phyloP scores from a whole-genome alignment of 306 rosid genomes.

The Corylus heterophylla region DNA sequence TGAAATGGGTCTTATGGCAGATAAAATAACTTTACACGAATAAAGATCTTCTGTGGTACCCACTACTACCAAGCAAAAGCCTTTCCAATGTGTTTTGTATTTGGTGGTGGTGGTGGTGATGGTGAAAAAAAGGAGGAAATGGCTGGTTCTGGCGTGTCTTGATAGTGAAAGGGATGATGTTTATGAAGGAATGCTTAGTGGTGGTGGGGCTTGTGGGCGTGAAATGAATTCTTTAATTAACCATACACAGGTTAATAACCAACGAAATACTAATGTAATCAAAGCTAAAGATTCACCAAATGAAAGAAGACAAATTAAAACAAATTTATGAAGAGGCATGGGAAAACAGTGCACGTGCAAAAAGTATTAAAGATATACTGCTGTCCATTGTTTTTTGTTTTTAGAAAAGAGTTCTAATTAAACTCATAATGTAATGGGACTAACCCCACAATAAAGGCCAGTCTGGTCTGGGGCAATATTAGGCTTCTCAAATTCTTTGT shows the following conservation, averaged over 20 bases:
- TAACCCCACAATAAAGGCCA: not conserved
- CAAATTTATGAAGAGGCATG: not conserved
- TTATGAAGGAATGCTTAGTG: not conserved
- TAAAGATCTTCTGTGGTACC: conserved; percentile 14
- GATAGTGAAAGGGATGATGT: conserved; percentile 24
- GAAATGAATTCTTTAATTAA: not conserved
- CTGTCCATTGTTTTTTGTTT: not conserved
- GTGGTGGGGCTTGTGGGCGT: not conserved
- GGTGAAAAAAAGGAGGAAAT: not conserved
- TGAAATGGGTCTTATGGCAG: not conserved
- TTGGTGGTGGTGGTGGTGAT: not conserved
- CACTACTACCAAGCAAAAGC: conserved; percentile 18
- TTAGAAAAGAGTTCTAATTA: not conserved
- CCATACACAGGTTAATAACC: not conserved
- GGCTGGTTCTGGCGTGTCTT: conserved; percentile 6
- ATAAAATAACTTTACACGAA: conserved; percentile 22
- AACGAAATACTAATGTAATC: conserved; percentile 3
- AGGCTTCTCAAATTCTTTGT: not conserved
- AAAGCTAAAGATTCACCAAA: conserved; percentile 13
- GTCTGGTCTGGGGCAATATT: too few species aligned
- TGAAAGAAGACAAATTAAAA: not conserved
- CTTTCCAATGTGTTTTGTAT: not conserved
- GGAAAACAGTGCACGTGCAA: not conserved
- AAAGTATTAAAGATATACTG: not conserved
- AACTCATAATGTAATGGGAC: not conserved